Evolutionary conservation across 108 stramenopile genomes (phyloP).

Genomic region (Bacterosira constricta): DNA sequence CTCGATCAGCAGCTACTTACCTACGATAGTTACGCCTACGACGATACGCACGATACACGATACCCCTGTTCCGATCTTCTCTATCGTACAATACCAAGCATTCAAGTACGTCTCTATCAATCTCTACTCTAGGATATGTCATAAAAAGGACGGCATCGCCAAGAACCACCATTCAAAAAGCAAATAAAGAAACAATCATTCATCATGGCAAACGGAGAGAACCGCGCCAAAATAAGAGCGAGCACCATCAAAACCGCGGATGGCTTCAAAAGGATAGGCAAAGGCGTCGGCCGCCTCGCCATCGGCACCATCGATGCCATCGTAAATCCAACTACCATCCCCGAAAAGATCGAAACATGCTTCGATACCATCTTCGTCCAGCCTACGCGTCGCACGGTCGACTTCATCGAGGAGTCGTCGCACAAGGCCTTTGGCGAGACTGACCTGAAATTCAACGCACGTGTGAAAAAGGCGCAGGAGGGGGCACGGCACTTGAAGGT

Average conservation of each 20-base stretch:
- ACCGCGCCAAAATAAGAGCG: slow-evolving; percentile 21
- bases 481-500: slow-evolving; percentile 37
- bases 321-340: slow-evolving; percentile 21
- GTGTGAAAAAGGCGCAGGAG: slow-evolving; percentile 27
- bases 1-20: too few species aligned
- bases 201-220: slow-evolving; percentile 45
- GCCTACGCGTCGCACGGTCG: slow-evolving; percentile 31
- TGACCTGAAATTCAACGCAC: slow-evolving; percentile 7
- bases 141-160: not conserved
- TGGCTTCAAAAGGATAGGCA: not conserved
- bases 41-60: too few species aligned
- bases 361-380: slow-evolving; percentile 32
- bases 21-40: too few species aligned
- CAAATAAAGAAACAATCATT: not conserved
- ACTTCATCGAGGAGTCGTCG: slow-evolving; percentile 28
- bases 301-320: slow-evolving; percentile 23
- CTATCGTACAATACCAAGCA: too few species aligned
- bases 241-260: slow-evolving; percentile 10
- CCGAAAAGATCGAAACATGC: slow-evolving; percentile 20
- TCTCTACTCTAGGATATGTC: too few species aligned
- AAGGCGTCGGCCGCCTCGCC: slow-evolving; percentile 6
- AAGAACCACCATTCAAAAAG: not conserved
- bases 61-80: too few species aligned
- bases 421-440: not conserved
- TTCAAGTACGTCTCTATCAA: too few species aligned